Base-by-base conservation (phyloP, 1,284 basidiomycete species). In the Flammula alnicola region DNA sequence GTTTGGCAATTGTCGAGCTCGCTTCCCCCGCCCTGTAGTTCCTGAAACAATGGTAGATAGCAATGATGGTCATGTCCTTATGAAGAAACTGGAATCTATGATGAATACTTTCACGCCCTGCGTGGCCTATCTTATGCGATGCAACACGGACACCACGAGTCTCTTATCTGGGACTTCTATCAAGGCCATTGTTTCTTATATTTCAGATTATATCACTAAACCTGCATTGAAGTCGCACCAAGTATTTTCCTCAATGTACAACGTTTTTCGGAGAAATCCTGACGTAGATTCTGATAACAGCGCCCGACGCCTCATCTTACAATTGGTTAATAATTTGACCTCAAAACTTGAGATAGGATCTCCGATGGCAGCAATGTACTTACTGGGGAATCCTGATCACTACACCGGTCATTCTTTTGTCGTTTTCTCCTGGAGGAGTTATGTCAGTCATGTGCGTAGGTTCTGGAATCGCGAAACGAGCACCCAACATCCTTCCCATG, bases 131-230 rank as follows among this genome's bases (percentile, higher is more conserved):
- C 11, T 47, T 6, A 1, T 31, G 19, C 16, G 45, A 23, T 31
- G 16, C 12, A 39, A 45, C 22, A 27, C 44, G 12, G 44, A 45
- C 19, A 17, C 37, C 3, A 17, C 33, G 1, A 45, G 44, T 27
- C 29, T 45, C 9, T 29, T 45, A 45, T 45, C 44, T 5, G 61
- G 67, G 1, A 70, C 67, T 6, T 57, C 65, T 7, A 55, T 69
- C 1, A 70, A 70, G 44, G 63, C 59, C 8, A 58, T 64, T 3
- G 49, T 69, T 2, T 55, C 51, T 0, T 70, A 71, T 57, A 52
- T 67, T 10, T 55, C 66, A 5, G 65, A 70, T 37, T 69, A 71
- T 58, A 57, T 70, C 3, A 66, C 62, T 0, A 71, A 71, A 51
- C 44, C 47, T 3, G 33, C 49, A 6, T 42, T 72, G 7, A 70